Conservation (phyloP, 1,284 basidiomycete species). For the Trichosporon coremiiforme region DNA sequence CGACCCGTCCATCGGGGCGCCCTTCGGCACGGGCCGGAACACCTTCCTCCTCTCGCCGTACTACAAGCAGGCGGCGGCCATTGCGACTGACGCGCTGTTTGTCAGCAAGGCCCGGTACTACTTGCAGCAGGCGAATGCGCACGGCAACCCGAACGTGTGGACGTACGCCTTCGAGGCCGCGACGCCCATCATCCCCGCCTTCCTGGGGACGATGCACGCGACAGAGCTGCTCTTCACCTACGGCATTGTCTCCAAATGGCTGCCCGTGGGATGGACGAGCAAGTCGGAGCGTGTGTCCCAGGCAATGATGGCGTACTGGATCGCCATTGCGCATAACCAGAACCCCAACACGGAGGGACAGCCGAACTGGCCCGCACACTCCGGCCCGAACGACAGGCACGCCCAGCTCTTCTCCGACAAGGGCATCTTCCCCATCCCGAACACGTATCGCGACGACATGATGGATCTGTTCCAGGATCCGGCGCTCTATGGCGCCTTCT, state of each 20-base stretch:
- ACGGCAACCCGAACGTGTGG: slow-evolving; percentile 42
- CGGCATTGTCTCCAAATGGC: slow-evolving; percentile 26
- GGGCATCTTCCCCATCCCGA: neutral
- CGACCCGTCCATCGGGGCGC: slow-evolving; percentile 33
- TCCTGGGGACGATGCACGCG: slow-evolving; percentile 31
- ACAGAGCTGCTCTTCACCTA: slow-evolving; percentile 42
- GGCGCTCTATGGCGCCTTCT: neutral
- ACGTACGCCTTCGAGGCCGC: slow-evolving; percentile 43
- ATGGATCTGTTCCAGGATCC: neutral
- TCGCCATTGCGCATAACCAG: slow-evolving; percentile 52
- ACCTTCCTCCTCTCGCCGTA: slow-evolving; percentile 38
- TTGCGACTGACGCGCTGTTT: slow-evolving; percentile 44
- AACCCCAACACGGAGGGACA: slow-evolving; percentile 42
- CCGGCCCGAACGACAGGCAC: neutral
- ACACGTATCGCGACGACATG: slow-evolving; percentile 1
- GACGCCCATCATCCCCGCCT: slow-evolving; percentile 15
- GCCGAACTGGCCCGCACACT: neutral
- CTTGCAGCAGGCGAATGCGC: slow-evolving; percentile 35
- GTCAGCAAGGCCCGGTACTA: slow-evolving; percentile 42
- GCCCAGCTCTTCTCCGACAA: slow-evolving; percentile 9
- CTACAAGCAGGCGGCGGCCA: slow-evolving; percentile 42
- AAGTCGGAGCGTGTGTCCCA: neutral
- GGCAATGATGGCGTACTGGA: slow-evolving; percentile 15
- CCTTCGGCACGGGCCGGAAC: slow-evolving; percentile 48
- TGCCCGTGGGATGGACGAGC: neutral